phyloP scores from a whole-genome alignment of 768 basidiomycete genomes.

The Dentipellis fragilis region DNA sequence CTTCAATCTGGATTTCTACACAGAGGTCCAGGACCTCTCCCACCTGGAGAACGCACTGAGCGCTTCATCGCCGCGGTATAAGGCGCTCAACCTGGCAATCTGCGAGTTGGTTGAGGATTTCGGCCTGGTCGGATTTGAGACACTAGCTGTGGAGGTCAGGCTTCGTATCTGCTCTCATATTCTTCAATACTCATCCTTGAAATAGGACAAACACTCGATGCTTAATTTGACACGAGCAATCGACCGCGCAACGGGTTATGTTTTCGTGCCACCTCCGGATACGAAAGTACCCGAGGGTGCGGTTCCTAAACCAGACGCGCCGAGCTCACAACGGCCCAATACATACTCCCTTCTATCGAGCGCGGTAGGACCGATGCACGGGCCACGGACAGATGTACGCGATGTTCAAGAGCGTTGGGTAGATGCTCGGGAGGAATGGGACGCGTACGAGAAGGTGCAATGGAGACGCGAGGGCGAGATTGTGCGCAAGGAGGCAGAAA shows the following conservation, averaged over 20 bases:
- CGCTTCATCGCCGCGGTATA: constrained; percentile 56
- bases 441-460: constrained; percentile 66
- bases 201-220: constrained; percentile 91
- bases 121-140: constrained; percentile 90
- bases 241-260: constrained; percentile 88
- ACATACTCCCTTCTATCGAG: constrained; percentile 56
- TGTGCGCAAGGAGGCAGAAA: constrained; percentile 29
- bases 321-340: constrained; percentile 47
- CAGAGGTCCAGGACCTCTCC: constrained; percentile 92
- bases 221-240: constrained; percentile 72
- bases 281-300: constrained; percentile 23
- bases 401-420: constrained; percentile 94
- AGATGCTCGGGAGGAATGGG: constrained; percentile 75
- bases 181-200: background rate
- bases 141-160: constrained; percentile 85
- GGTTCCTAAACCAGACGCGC: constrained; percentile 21
- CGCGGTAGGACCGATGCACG: constrained; percentile 45
- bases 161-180: background rate
- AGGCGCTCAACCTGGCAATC: constrained; percentile 79
- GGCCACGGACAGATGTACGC: constrained; percentile 41
- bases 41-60: constrained; percentile 73
- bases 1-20: constrained; percentile 96
- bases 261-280: constrained; percentile 59
- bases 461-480: constrained; percentile 72
- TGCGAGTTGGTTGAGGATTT: constrained; percentile 92